Conservation (phyloP, 352 stramenopile species). For the Pythium vanterpoolii region DNA sequence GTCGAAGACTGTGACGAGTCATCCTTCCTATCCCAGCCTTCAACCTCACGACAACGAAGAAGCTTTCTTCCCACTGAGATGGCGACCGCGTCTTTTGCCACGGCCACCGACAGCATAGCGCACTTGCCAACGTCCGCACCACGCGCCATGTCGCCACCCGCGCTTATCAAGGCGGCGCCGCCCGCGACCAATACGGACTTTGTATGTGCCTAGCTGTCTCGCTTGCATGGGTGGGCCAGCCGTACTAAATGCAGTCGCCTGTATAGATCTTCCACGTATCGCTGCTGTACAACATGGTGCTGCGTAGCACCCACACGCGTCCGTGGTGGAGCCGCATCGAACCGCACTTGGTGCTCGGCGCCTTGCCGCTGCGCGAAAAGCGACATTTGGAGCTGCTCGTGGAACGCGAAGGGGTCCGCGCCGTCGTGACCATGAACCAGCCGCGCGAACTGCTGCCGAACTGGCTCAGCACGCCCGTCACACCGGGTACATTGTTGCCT, state of each 20-base stretch:
- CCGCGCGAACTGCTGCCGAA: conserved; percentile 62
- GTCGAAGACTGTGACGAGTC: too few relatives aligned
- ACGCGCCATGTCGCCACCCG: background rate
- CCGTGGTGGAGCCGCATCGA: conserved; percentile 78
- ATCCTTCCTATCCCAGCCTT: too few relatives aligned
- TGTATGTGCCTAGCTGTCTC: conserved; percentile 18
- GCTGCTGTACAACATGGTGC: conserved; percentile 69
- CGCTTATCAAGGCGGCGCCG: background rate
- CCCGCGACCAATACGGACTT: conserved; percentile 25
- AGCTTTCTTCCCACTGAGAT: background rate
- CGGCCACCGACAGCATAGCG: background rate
- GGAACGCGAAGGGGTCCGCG: conserved; percentile 47
- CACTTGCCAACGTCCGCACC: background rate
- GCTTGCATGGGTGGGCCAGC: background rate
- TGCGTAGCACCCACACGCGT: conserved; percentile 38
- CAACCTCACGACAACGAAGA: background rate
- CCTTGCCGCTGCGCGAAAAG: conserved; percentile 57
- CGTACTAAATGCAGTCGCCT: background rate
- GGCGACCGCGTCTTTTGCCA: background rate
- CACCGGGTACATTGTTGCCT: conserved; percentile 32
- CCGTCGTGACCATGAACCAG: conserved; percentile 82
- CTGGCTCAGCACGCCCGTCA: conserved; percentile 53
- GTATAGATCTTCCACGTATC: conserved; percentile 72
- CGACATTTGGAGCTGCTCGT: conserved; percentile 54
- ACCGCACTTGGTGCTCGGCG: conserved; percentile 59